Percentiles rank a stretch among this genome's conserved stretches.
Conservation (phyloP, 805 yeast species). For the Cyberlindnera xylosilytica region DNA sequence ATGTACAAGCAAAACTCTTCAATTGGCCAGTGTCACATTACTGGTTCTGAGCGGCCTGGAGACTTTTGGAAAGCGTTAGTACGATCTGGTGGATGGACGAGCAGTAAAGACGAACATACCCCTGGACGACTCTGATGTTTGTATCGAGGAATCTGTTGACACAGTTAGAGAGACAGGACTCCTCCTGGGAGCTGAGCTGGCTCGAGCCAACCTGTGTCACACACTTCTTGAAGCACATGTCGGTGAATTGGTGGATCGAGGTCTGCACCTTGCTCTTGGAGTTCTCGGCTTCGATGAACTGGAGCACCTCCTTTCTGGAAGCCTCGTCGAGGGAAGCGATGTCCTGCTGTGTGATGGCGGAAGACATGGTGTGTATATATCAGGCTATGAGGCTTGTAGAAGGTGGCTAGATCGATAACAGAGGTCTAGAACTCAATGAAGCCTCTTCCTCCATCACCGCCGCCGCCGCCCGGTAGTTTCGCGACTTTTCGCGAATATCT, state of each 20-base stretch:
- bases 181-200: conserved; percentile 56
- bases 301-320: conserved; percentile 69
- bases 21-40: no score
- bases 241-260: conserved; percentile 85
- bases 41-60: conserved; percentile 22
- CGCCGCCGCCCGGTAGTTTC: no score
- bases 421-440: no score
- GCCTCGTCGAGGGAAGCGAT: conserved; percentile 55
- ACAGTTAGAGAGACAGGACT: conserved; percentile 74
- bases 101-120: conserved; percentile 18
- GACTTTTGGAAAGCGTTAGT: conserved; percentile 8
- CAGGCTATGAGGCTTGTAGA: not conserved
- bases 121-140: conserved; percentile 76
- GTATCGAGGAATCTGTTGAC: conserved; percentile 84
- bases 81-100: no score
- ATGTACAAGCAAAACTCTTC: no score
- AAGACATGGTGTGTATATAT: conserved; percentile 1
- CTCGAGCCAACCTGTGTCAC: conserved; percentile 45
- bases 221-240: conserved; percentile 88
- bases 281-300: conserved; percentile 78
- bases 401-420: no score
- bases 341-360: conserved; percentile 37
- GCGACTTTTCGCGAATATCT: no score
- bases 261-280: conserved; percentile 84
- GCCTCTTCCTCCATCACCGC: no score